Evolutionary conservation across 225 moss, liverwort and hornwort species (phyloP).

Genomic region (Sphagnum tenellum): DNA sequence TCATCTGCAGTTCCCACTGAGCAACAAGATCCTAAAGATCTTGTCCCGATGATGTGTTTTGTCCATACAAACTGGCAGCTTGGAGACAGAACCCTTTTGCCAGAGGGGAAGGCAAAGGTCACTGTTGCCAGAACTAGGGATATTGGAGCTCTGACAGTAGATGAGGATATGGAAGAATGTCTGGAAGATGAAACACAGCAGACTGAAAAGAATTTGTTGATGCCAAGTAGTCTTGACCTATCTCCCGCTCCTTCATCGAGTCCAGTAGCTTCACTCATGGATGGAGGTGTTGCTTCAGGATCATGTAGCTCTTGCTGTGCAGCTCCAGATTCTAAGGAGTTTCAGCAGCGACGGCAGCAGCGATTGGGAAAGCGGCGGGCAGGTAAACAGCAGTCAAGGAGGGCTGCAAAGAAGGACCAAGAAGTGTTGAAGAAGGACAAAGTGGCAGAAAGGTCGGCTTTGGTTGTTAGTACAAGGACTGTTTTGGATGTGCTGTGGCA

Average conservation of each 20-base stretch:
- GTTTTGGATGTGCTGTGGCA: slow-evolving; percentile 88
- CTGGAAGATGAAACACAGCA: no score
- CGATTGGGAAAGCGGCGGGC: slow-evolving; percentile 18
- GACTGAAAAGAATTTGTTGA: no score
- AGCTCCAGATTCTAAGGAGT: no score
- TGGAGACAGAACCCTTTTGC: slow-evolving; percentile 80
- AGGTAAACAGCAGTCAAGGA: slow-evolving; percentile 36
- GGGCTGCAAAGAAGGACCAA: slow-evolving; percentile 60
- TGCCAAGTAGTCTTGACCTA: no score
- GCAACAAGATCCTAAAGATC: slow-evolving; percentile 70
- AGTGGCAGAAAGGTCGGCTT: slow-evolving; percentile 56
- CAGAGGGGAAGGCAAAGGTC: slow-evolving; percentile 24
- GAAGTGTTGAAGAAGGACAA: slow-evolving; percentile 81
- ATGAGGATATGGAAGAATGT: background rate
- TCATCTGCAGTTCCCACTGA: slow-evolving; percentile 72
- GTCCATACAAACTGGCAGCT: slow-evolving; percentile 94
- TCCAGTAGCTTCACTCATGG: slow-evolving; percentile 9
- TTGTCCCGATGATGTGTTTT: slow-evolving; percentile 68
- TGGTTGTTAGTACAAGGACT: slow-evolving; percentile 77
- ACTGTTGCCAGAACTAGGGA: background rate
- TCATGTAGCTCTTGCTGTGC: no score
- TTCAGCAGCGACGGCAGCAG: slow-evolving; percentile 15
- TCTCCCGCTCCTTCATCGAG: slow-evolving; percentile 12
- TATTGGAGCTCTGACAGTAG: background rate
- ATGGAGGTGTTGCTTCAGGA: background rate